Conservation (phyloP, 768 basidiomycete genomes). For the Suillus luteus region DNA sequence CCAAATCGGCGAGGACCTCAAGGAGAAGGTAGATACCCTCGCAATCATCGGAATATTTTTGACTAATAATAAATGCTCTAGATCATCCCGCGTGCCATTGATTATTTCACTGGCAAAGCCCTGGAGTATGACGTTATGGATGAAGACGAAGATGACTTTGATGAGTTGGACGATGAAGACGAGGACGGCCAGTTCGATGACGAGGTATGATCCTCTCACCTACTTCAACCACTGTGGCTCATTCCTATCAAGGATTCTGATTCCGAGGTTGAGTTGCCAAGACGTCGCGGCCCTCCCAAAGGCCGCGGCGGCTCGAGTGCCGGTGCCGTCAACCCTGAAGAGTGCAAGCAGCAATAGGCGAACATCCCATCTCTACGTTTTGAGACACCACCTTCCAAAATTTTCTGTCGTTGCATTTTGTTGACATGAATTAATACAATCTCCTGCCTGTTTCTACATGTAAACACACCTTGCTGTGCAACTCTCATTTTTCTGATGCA, state of each 20-base stretch:
- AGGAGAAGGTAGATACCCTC: conserved; percentile 75
- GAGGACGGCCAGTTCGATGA: conserved; percentile 60
- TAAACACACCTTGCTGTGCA: conserved; percentile 6
- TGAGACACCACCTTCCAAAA: conserved; percentile 3
- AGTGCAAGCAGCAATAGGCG: conserved; percentile 88
- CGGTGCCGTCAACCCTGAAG: conserved; percentile 62
- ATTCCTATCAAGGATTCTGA: conserved; percentile 57
- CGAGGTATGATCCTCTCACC: conserved; percentile 44
- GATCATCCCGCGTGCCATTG: conserved; percentile 94
- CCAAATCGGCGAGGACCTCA: conserved; percentile 97
- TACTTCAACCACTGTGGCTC: conserved; percentile 18
- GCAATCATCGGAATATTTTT: conserved; percentile 5
- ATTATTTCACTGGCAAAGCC: conserved; percentile 97
- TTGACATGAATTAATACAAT: conserved; percentile 10
- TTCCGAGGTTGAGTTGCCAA: conserved; percentile 64
- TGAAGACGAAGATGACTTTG: conserved; percentile 60
- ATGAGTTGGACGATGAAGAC: conserved; percentile 54
- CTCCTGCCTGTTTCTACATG: conserved; percentile 1
- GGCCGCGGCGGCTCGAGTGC: conserved; percentile 47
- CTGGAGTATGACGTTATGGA: conserved; percentile 73
- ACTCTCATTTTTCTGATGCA: conserved; percentile 7
- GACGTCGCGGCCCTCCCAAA: conserved; percentile 61
- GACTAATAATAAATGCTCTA: conserved; percentile 31
- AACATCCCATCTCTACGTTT: background rate
- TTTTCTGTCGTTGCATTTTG: conserved; percentile 7